Evolutionary conservation across 1,139 yeast species (phyloP).

Genomic region (Magnusiomyces paraingens): DNA sequence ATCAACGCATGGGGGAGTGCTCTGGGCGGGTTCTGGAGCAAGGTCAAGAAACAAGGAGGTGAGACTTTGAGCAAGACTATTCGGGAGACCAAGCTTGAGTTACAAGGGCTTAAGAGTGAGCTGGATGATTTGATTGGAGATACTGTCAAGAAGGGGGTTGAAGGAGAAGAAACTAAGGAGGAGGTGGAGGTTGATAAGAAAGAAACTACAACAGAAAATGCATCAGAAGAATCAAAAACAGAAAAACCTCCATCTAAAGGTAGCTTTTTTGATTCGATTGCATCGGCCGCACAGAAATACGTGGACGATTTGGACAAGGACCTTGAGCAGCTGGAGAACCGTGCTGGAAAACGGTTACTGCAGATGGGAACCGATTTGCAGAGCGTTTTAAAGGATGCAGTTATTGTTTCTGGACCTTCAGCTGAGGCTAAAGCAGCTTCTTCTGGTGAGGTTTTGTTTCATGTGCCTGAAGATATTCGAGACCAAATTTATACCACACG

Average conservation of each 20-base stretch:
- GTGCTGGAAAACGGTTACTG: constrained; percentile 53
- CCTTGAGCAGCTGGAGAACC: constrained; percentile 58
- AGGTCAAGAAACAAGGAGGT: constrained; percentile 35
- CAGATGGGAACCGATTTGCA: constrained; percentile 44
- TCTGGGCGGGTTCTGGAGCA: constrained; percentile 33
- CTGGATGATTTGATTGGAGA: constrained; percentile 24
- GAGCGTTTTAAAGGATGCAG: constrained; percentile 49
- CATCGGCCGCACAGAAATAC: constrained; percentile 47
- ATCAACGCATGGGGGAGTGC: constrained; percentile 22
- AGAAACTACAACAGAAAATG: constrained; percentile 10
- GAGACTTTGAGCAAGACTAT: constrained; percentile 40
- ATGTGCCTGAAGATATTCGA: constrained; percentile 37
- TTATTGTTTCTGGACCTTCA: constrained; percentile 37
- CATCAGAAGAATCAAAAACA: background rate
- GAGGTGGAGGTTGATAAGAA: constrained; percentile 18
- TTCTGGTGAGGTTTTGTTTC: constrained; percentile 39
- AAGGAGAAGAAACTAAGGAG: constrained; percentile 14
- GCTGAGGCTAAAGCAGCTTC: constrained; percentile 20
- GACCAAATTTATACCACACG: constrained; percentile 43
- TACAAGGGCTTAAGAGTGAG: constrained; percentile 25
- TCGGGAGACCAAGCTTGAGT: constrained; percentile 28
- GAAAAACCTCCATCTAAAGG: constrained; percentile 22
- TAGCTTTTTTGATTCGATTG: constrained; percentile 18
- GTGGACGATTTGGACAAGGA: constrained; percentile 62
- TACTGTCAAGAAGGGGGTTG: constrained; percentile 16